A percentile compares a stretch with the other conserved stretches of the same genome.
Evolutionary conservation across 2,329 filamentous ascomycete genomes (phyloP).

Genomic region (Furcasterigmium furcatum): DNA sequence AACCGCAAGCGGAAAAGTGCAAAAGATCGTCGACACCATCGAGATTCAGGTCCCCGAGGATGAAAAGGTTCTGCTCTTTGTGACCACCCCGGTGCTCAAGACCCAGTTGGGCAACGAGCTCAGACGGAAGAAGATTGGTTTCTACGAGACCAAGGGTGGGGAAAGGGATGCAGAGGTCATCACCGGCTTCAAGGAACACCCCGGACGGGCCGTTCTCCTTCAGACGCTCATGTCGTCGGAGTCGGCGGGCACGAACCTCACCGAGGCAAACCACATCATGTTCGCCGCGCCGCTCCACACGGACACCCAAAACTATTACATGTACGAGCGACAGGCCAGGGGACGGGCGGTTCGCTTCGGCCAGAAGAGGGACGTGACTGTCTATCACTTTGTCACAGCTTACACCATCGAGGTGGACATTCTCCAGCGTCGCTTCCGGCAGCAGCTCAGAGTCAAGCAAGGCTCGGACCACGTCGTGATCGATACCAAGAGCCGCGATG

Average conservation of each 20-base stretch:
- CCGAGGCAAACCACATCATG: slow-evolving; percentile 37
- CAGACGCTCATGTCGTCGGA: slow-evolving; percentile 32
- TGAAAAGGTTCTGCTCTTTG: slow-evolving; percentile 31
- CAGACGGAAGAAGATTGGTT: slow-evolving; percentile 11
- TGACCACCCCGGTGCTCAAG: slow-evolving; percentile 25
- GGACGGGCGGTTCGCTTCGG: slow-evolving; percentile 35
- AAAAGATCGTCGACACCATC: slow-evolving; percentile 18
- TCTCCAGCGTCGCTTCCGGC: slow-evolving; percentile 21
- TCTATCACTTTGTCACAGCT: slow-evolving; percentile 35
- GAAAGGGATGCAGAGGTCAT: slow-evolving; percentile 9
- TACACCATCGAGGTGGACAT: slow-evolving; percentile 37
- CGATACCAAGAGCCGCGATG: neutral
- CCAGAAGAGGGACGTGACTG: slow-evolving; percentile 29
- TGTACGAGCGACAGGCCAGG: slow-evolving; percentile 33
- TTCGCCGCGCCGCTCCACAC: slow-evolving; percentile 31
- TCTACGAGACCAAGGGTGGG: slow-evolving; percentile 6
- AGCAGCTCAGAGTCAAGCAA: neutral
- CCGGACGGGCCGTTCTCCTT: slow-evolving; percentile 22
- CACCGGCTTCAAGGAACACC: slow-evolving; percentile 20
- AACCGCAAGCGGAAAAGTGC: slow-evolving; percentile 13
- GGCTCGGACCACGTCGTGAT: neutral
- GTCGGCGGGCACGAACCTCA: slow-evolving; percentile 37
- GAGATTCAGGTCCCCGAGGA: slow-evolving; percentile 3
- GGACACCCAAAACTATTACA: slow-evolving; percentile 26
- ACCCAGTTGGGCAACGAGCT: slow-evolving; percentile 15